Percentiles rank a stretch among this genome's conserved stretches.
Conservation (phyloP, 2,329 filamentous ascomycete genomes). For the Ophiostoma australiae region DNA sequence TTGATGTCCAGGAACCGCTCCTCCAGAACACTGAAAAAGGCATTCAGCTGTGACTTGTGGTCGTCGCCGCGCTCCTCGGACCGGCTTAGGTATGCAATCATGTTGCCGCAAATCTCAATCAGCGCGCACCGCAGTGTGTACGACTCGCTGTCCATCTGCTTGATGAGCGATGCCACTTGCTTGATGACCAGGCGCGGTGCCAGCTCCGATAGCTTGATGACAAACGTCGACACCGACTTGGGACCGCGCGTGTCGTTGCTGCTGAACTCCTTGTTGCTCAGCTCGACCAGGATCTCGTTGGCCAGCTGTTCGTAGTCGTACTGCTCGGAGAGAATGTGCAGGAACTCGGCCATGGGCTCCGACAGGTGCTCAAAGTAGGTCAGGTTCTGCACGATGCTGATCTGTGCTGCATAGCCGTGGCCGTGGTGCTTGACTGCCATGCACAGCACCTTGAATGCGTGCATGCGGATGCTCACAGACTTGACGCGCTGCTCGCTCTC, state of each 20-base stretch:
- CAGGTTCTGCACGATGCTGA: conserved; percentile 93
- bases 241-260: conserved; percentile 92
- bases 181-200: conserved; percentile 90
- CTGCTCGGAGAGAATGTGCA: conserved; percentile 92
- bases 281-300: conserved; percentile 86
- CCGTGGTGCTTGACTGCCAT: conserved; percentile 97
- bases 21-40: conserved; percentile 94
- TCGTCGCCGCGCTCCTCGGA: conserved; percentile 89
- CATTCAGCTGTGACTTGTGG: conserved; percentile 89
- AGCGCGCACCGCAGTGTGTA: conserved; percentile 90
- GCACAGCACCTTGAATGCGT: conserved; percentile 93
- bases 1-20: conserved; percentile 95
- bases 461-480: conserved; percentile 84
- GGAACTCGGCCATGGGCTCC: conserved; percentile 96
- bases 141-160: conserved; percentile 94
- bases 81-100: conserved; percentile 84
- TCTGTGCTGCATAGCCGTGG: conserved; percentile 93
- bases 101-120: conserved; percentile 94
- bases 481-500: conserved; percentile 94
- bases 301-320: conserved; percentile 96
- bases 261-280: conserved; percentile 97
- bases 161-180: conserved; percentile 92
- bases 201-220: conserved; percentile 87
- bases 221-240: conserved; percentile 92
- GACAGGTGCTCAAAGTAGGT: conserved; percentile 99